Conservation (phyloP, 2,329 filamentous ascomycete species). For the Fusarium pseudocircinatum region DNA sequence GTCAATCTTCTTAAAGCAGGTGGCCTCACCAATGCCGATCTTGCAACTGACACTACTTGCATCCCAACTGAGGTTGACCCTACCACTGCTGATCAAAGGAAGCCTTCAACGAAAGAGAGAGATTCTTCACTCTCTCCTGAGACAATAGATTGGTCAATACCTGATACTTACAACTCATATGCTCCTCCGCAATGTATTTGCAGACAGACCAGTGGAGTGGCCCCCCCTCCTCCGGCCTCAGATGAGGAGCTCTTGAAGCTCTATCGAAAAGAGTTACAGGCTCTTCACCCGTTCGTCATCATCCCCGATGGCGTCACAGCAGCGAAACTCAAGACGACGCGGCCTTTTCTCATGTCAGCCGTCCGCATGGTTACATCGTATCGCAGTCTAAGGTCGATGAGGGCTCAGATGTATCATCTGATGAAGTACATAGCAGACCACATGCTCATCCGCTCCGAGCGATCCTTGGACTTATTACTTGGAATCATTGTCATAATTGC, state of each 20-base stretch:
- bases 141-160: constrained; percentile 46
- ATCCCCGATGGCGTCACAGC: constrained; percentile 51
- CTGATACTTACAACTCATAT: constrained; percentile 56
- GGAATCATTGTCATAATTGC: constrained; percentile 60
- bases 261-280: constrained; percentile 56
- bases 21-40: constrained; percentile 44
- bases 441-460: constrained; percentile 59
- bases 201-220: constrained; percentile 52
- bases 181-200: constrained; percentile 60
- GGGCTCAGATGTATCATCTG: constrained; percentile 59
- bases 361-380: constrained; percentile 62
- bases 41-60: constrained; percentile 41
- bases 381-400: constrained; percentile 57
- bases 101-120: constrained; percentile 34
- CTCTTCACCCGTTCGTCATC: constrained; percentile 59
- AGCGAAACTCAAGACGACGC: constrained; percentile 49
- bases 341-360: constrained; percentile 60
- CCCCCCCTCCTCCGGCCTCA: constrained; percentile 53
- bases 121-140: constrained; percentile 20
- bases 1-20: constrained; percentile 59
- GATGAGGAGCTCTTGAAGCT: constrained; percentile 58
- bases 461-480: constrained; percentile 60
- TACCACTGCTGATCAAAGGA: constrained; percentile 37
- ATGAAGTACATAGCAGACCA: constrained; percentile 58
- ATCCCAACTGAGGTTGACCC: constrained; percentile 43